Evolutionary conservation across 495 filamentous ascomycete species (phyloP), one percentile per base, ranked within the genome.

Genomic region (Penicillium psychrofluorescens): DNA sequence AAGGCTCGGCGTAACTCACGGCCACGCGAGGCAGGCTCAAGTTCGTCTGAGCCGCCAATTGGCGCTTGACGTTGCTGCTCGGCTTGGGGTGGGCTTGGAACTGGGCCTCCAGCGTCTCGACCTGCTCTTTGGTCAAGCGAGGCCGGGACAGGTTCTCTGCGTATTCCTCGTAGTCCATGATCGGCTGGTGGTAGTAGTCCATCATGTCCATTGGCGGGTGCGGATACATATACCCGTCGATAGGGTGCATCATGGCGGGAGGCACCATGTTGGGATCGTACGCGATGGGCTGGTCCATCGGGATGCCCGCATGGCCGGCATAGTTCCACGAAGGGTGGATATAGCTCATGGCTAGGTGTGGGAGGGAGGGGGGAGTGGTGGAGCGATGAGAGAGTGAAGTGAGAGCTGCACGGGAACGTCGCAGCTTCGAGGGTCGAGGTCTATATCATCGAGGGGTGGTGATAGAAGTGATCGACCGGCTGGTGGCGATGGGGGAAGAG

Each of bases 1-100:
- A 15, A 36, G 36, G 15, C 6, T 40, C 27, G 29, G 16, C 28
- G 40, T 38, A 41, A 80, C 81, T 46, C 68, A 90, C 86, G 52
- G 87, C 86, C 53, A 91, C 86, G 48, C 84, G 74, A 11, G 83
- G 79, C 43, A 87, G 68, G 41, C 88, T 86, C 29, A 91, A 68
- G 8, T 83, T 79, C 46, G 87, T 85, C 40, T 75, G 68, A 45
- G 84, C 79, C 0, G 86, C 85, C 49, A 91, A 71, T 53, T 82
- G 75, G 40, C 79, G 83, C 68, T 90, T 91, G 35, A 76, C 75
- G 44, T 80, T 81, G 61, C 81, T 89, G 51, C 77, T 86, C 3
- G 86, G 86, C 62, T 90, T 91, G 35, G 79, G 81, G 53, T 86
- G 83, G 47, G 84, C 77, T 49, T 79, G 71, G 53, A 90, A 91